Evolutionary conservation across 2,329 filamentous ascomycete genomes (phyloP), one percentile per base, ranked within the genome.

Genomic region (Onygenales sp.): DNA sequence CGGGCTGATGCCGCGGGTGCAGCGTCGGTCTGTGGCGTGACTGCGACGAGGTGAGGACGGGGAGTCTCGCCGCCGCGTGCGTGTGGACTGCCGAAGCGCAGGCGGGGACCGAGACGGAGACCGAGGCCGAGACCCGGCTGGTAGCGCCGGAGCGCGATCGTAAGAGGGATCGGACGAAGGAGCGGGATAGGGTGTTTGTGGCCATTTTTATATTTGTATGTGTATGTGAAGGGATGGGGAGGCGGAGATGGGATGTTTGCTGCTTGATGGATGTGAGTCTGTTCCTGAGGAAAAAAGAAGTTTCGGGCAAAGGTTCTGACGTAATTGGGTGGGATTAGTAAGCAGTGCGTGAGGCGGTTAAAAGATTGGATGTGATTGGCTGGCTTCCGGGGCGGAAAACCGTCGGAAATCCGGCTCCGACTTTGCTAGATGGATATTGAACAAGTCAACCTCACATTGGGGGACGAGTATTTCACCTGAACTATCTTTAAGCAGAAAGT

Each of bases 11-110:
- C 44, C 65, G 59, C 31, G 71, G 68, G 37, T 68, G 69, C 59
- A 78, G 57, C 7, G 66, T 72, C 34, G 77, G 77, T 62, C 77
- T 67, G 52, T 65, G 71, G 56, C 69, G 70, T 42, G 69, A 62
- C 59, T 73, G 71, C 42, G 76, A 77, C 34, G 75, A 67, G 57
- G 74, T 73, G 58, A 78, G 68, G 8, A 74, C 71, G 27, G 75
- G 72, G 52, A 75, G 59, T 56, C 72, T 65, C 40, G 70, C 66
- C 43, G 70, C 70, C 57, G 1, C 21, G 21, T 70, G 52, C 21
- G 27, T 74, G 57, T 75, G 71, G 33, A 75, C 62, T 52, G 60
- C 66, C 64, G 72, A 69, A 54, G 64, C 67, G 9, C 34, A 48
- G 9, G 27, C 31, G n/a, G 49, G 37, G 10, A 37, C 11, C 8